Evolutionary conservation across 495 filamentous ascomycete species (phyloP).

Genomic region (Xylaria telfairii): DNA sequence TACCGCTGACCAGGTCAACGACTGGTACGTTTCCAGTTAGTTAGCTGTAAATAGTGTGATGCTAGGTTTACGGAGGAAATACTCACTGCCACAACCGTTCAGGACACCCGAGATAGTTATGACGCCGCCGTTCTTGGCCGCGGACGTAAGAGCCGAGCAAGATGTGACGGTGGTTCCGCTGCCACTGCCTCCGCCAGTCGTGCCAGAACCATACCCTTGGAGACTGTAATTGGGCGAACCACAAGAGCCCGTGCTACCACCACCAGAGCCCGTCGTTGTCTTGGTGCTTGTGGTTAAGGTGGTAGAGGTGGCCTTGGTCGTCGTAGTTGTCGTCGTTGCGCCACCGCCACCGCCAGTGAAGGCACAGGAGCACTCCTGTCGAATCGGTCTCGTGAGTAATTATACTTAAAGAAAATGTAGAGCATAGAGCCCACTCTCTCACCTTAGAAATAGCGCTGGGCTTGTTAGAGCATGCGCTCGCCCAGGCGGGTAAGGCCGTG

Average conservation of each 20-base stretch:
- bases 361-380: conserved; percentile 27
- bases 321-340: conserved; percentile 1
- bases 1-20: conserved; percentile 48
- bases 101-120: conserved; percentile 27
- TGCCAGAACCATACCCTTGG: conserved; percentile 42
- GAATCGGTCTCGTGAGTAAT: not conserved
- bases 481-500: conserved; percentile 20
- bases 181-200: conserved; percentile 57
- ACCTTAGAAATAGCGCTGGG: conserved; percentile 24
- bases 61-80: not conserved
- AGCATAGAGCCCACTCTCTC: not conserved
- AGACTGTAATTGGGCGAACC: conserved; percentile 24
- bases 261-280: conserved; percentile 20
- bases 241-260: conserved; percentile 17
- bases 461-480: conserved; percentile 13
- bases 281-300: conserved; percentile 20
- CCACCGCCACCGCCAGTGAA: conserved; percentile 19
- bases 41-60: not conserved
- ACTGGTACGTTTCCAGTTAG: conserved; percentile 4
- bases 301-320: conserved; percentile 18
- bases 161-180: conserved; percentile 58
- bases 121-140: conserved; percentile 40
- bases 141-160: conserved; percentile 48
- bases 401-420: not conserved
- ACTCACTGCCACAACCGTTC: conserved; percentile 24